phyloP scores from a whole-genome alignment of 805 yeast genomes.

The Kazachstania africana region DNA sequence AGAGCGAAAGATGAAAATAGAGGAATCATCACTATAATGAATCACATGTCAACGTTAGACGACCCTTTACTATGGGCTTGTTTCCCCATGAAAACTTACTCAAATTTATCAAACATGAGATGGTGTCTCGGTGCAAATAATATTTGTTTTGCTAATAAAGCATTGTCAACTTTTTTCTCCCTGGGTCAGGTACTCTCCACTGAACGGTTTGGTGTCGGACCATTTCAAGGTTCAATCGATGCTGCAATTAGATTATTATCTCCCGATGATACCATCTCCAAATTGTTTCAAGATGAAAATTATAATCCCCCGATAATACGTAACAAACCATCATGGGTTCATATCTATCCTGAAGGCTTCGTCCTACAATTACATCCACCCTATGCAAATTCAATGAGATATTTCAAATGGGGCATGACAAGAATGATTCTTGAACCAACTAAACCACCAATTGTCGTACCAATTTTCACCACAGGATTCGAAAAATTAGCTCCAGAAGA shows the following conservation, averaged over 20 bases:
- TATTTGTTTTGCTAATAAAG: conserved; percentile 58
- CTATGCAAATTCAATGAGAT: conserved; percentile 75
- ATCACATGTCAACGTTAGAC: conserved; percentile 84
- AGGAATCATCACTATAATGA: conserved; percentile 76
- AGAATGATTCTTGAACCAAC: conserved; percentile 75
- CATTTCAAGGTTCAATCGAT: conserved; percentile 83
- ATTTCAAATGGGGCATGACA: conserved; percentile 92
- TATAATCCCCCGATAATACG: conserved; percentile 48
- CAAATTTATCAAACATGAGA: conserved; percentile 54
- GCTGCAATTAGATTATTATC: conserved; percentile 67
- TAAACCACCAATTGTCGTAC: conserved; percentile 74
- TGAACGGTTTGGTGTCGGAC: conserved; percentile 82
- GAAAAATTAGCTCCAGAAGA: conserved; percentile 78
- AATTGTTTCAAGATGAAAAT: conserved; percentile 8
- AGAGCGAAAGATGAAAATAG: conserved; percentile 56
- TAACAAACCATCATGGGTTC: conserved; percentile 75
- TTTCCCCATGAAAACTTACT: conserved; percentile 58
- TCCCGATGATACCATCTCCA: conserved; percentile 48
- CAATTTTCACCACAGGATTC: conserved; percentile 77
- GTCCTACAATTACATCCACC: conserved; percentile 80
- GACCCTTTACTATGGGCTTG: conserved; percentile 88
- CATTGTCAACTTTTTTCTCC: conserved; percentile 54
- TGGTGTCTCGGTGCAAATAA: conserved; percentile 96
- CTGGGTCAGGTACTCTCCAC: conserved; percentile 84
- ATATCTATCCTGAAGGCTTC: conserved; percentile 89